Percentiles rank a stretch among this genome's conserved stretches.
Conservation (phyloP, 1,139 yeast species). For the Petasospora fabianii region DNA sequence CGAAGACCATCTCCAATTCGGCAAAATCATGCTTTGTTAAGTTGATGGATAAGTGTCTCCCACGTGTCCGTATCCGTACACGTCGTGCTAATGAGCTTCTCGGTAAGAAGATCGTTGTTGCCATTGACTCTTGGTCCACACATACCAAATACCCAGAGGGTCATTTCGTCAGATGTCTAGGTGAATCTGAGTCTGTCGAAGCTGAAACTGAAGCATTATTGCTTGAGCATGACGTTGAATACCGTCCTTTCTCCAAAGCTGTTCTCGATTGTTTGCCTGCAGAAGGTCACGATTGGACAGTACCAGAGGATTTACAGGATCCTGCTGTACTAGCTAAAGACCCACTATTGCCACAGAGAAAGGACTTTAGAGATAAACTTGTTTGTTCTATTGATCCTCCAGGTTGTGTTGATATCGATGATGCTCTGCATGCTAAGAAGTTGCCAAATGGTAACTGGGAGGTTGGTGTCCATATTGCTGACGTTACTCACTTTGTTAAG, state of each 20-base stretch:
- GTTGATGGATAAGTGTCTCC: slow-evolving; percentile 85
- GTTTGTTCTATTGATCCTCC: slow-evolving; percentile 98
- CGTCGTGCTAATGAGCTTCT: slow-evolving; percentile 77
- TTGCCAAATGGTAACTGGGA: slow-evolving; percentile 93
- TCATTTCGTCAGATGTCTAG: slow-evolving; percentile 86
- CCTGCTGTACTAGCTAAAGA: slow-evolving; percentile 46
- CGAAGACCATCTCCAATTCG: slow-evolving; percentile 46
- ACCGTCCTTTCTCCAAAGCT: slow-evolving; percentile 89
- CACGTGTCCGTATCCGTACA: slow-evolving; percentile 82
- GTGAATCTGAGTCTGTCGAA: slow-evolving; percentile 85
- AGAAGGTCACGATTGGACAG: slow-evolving; percentile 93
- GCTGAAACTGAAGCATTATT: slow-evolving; percentile 96
- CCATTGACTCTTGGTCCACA: slow-evolving; percentile 90
- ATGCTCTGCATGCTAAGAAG: slow-evolving; percentile 84
- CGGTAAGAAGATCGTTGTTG: slow-evolving; percentile 87
- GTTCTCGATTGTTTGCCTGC: slow-evolving; percentile 89
- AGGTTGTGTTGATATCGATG: slow-evolving; percentile 97
- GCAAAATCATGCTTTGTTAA: slow-evolving; percentile 79
- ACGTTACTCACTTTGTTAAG: slow-evolving; percentile 95
- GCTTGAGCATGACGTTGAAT: slow-evolving; percentile 94
- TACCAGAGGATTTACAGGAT: slow-evolving; percentile 57
- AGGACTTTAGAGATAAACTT: slow-evolving; percentile 80
- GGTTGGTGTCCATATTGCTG: slow-evolving; percentile 99
- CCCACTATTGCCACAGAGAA: slow-evolving; percentile 60
- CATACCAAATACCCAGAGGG: slow-evolving; percentile 88